Evolutionary conservation across 2,329 filamentous ascomycete species (phyloP).

Genomic region (Rhynchosporium secalis): DNA sequence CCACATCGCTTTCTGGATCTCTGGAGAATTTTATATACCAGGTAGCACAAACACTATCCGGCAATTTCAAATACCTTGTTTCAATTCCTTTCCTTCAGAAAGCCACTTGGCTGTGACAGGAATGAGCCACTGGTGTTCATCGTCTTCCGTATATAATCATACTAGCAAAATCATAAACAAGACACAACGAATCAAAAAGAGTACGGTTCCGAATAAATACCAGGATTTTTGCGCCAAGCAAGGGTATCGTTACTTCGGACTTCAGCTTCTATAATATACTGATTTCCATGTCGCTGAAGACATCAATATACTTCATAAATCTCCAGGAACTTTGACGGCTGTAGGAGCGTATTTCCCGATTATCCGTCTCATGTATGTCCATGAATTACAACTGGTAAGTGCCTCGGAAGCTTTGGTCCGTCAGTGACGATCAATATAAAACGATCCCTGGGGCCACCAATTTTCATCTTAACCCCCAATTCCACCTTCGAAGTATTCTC

Average conservation of each 20-base stretch:
- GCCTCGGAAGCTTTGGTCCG: neutral
- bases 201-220: neutral
- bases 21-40: neutral
- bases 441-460: neutral
- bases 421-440: slow-evolving; percentile 9
- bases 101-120: neutral
- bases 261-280: neutral
- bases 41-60: neutral
- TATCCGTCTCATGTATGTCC: slow-evolving; percentile 4
- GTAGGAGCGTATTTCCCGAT: slow-evolving; percentile 13
- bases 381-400: neutral
- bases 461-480: neutral
- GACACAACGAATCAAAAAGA: neutral
- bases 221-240: neutral
- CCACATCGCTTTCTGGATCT: neutral
- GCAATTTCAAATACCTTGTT: neutral
- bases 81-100: neutral
- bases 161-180: slow-evolving; percentile 7
- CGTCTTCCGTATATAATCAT: neutral
- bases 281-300: neutral
- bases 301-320: slow-evolving; percentile 1
- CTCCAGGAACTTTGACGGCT: slow-evolving; percentile 4
- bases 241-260: slow-evolving; percentile 1
- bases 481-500: neutral
- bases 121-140: neutral